Evolutionary conservation across 495 filamentous ascomycete genomes (phyloP).

Genomic region (Friedmanniomyces endolithicus): DNA sequence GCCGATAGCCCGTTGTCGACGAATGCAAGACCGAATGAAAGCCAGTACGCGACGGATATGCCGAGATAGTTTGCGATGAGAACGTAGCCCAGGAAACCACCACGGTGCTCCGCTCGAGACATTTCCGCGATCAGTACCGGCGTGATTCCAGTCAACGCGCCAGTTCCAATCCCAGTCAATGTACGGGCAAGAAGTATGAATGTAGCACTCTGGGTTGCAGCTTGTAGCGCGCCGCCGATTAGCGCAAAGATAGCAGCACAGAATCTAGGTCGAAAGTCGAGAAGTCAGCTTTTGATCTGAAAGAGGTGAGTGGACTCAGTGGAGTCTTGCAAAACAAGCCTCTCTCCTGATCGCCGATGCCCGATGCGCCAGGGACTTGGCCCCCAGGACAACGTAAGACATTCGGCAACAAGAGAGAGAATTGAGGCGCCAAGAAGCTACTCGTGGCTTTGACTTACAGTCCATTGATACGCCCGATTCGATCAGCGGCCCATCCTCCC

Average conservation of each 20-base stretch:
- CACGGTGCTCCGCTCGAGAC: conserved; percentile 36
- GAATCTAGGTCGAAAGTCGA: no score
- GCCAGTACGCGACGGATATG: conserved; percentile 51
- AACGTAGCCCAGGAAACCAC: conserved; percentile 38
- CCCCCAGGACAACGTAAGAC: no score
- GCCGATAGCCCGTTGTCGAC: conserved; percentile 39
- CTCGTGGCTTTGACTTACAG: no score
- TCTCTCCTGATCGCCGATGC: no score
- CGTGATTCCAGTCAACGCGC: conserved; percentile 39
- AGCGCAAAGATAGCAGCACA: conserved; percentile 15
- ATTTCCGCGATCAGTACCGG: conserved; percentile 43
- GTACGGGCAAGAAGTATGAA: conserved; percentile 18
- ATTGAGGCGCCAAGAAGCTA: no score
- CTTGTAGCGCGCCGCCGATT: conserved; percentile 16
- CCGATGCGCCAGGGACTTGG: no score
- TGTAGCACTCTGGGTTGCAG: conserved; percentile 4
- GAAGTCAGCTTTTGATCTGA: no score
- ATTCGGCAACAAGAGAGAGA: no score
- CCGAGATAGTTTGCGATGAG: conserved; percentile 48
- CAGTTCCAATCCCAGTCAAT: conserved; percentile 18
- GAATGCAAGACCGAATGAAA: conserved; percentile 45
- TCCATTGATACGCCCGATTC: conserved; percentile 42
- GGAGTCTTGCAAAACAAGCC: no score
- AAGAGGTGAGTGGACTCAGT: no score
- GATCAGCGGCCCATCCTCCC: conserved; percentile 41